Percentiles rank a stretch among this genome's conserved stretches.
Evolutionary conservation across 345 rosid species (phyloP).

Genomic region (Brassica rapa): DNA sequence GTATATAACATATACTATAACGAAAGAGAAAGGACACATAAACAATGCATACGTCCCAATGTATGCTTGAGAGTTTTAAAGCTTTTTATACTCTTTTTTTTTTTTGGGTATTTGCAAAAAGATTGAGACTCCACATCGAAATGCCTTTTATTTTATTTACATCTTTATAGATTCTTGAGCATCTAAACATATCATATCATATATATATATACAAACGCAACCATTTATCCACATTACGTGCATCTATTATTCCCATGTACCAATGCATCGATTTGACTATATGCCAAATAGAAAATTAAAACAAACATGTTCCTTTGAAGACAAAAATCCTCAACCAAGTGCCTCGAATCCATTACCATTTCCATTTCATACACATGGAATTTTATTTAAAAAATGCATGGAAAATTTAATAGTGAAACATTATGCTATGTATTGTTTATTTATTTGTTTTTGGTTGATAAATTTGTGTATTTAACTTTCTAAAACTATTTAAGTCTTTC

Average conservation of each 20-base stretch:
- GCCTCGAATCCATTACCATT: slow-evolving; percentile 29
- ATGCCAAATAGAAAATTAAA: slow-evolving; percentile 18
- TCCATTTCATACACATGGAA: not conserved
- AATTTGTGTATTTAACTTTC: not conserved
- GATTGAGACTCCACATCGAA: slow-evolving; percentile 39
- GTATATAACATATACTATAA: not conserved
- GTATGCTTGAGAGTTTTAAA: slow-evolving; percentile 20
- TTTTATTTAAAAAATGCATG: not conserved
- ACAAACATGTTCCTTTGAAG: not conserved
- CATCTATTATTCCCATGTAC: slow-evolving; percentile 8
- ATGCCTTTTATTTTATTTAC: slow-evolving; percentile 34
- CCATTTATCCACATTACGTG: slow-evolving; percentile 7
- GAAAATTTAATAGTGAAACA: not conserved
- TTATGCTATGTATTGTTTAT: not conserved
- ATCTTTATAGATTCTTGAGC: slow-evolving; percentile 37
- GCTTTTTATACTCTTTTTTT: slow-evolving; percentile 3
- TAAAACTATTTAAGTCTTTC: slow-evolving; percentile 2
- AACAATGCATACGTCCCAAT: slow-evolving; percentile 38
- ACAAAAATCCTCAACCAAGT: slow-evolving; percentile 38
- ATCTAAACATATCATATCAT: not conserved
- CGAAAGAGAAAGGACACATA: slow-evolving; percentile 28
- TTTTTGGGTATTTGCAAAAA: slow-evolving; percentile 42
- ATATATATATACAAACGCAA: not conserved
- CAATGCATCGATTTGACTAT: slow-evolving; percentile 34
- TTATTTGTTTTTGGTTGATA: not conserved